Evolutionary conservation across 176 grass and related monocot species (phyloP), one percentile per base, ranked within the genome.

Genomic region (Triticum timopheevii): DNA sequence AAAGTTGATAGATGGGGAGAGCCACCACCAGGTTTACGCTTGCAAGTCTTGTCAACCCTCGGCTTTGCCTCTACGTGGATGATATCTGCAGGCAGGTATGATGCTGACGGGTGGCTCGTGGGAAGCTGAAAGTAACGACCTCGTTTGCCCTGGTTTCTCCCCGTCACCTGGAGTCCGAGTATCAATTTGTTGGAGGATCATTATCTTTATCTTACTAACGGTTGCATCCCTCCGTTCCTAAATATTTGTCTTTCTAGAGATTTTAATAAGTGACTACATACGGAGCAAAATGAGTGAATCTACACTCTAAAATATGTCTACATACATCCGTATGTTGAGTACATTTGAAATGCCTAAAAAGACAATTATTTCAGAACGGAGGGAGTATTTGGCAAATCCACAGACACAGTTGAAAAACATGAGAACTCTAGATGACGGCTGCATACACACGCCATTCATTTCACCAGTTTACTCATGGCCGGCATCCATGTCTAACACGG

Each of bases 31-130:
- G 80, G 80, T 35, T 61, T 15, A 84, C 1, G 65, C 65, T 62
- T 83, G 87, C 76, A 88, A 49, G 66, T 84, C 17, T 52, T 10
- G 66, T 79, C 63, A 71, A 63, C 39, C 44, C 16, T 76, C 19
- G 10, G 2, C 52, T 17, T 36, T 64, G 45, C 17, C 52, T 17
- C 49, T 72, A 47, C 17, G 36, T 83, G 56, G n/a, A 24, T 86
- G 16, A 24, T 86, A 2, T 47, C 77, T 54, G 50, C 50, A 63
- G 10, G 36, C 2, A 44, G 42, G 2, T 86, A 3, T 54, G 82
- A 47, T 44, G 40, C 10, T 77, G 79, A 59, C 45, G 10, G 5
- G 79, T 82, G 80, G 45, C 35, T 33, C n/a, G 33, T 15, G 34
- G 15, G 77, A 70, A 44, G 47, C 31, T 76, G 70, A 82, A 82